Evolutionary conservation across 768 basidiomycete species (phyloP).

Genomic region (Lactarius trivialis): DNA sequence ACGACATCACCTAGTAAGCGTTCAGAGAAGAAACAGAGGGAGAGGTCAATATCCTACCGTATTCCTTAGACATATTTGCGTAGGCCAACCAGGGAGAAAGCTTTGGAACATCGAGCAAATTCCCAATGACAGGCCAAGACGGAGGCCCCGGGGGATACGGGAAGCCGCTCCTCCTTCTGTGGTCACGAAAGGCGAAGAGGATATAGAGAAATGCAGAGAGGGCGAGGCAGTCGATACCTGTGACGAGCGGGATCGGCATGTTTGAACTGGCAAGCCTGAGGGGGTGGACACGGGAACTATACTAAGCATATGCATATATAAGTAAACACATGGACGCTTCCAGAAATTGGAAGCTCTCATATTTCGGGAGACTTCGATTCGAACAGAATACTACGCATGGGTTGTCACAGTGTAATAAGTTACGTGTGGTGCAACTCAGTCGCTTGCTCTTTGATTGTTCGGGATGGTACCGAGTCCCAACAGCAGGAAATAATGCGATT

Average conservation of each 20-base stretch:
- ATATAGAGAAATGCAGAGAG: not conserved
- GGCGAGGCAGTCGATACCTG: not conserved
- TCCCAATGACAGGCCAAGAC: slow-evolving; percentile 1
- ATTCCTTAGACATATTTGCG: not conserved
- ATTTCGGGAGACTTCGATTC: not conserved
- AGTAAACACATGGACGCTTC: not conserved
- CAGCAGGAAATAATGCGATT: no score
- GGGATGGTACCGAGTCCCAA: no score
- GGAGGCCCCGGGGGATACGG: not conserved
- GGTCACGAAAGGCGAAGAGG: not conserved
- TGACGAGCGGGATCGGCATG: not conserved
- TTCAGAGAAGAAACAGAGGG: not conserved
- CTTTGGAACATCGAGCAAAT: slow-evolving; percentile 1
- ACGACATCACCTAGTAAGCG: not conserved
- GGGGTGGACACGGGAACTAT: no score
- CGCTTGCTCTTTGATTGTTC: no score
- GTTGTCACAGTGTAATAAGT: no score
- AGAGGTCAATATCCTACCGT: not conserved
- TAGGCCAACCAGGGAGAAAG: slow-evolving; percentile 2
- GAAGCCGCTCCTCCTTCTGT: not conserved
- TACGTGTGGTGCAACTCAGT: no score
- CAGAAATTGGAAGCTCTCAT: no score
- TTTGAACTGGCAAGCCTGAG: not conserved
- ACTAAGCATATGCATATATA: not conserved
- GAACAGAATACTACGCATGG: no score